A percentile compares a stretch with the other conserved stretches of the same genome.
phyloP scores from a whole-genome alignment of 768 basidiomycete species.

The Auriscalpium orientale region DNA sequence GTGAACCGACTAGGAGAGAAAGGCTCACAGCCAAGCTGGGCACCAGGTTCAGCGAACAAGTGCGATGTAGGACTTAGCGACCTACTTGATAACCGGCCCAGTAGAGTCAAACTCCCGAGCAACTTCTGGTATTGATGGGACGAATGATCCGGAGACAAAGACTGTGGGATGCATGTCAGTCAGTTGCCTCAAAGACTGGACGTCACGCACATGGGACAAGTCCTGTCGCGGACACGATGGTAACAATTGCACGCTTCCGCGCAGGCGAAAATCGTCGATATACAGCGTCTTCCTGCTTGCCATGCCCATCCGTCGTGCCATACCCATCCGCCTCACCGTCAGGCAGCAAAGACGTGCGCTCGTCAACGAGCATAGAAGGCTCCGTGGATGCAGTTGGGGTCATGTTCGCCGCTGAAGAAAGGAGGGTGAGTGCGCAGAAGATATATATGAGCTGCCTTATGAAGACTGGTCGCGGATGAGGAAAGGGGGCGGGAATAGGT shows the following conservation, averaged over 20 bases:
- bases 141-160: slow-evolving; percentile 60
- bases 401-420: too few species aligned
- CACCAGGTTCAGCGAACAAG: neutral
- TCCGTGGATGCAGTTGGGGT: too few species aligned
- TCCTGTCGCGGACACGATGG: slow-evolving; percentile 52
- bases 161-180: slow-evolving; percentile 30
- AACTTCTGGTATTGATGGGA: slow-evolving; percentile 70
- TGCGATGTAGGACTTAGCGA: neutral
- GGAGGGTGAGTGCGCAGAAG: too few species aligned
- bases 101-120: slow-evolving; percentile 56
- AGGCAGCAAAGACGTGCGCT: too few species aligned
- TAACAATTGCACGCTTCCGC: slow-evolving; percentile 48
- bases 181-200: neutral
- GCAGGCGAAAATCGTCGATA: too few species aligned
- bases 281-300: too few species aligned
- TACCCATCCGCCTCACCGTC: too few species aligned
- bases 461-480: too few species aligned
- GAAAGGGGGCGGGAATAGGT: too few species aligned
- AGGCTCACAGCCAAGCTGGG: slow-evolving; percentile 3
- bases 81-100: slow-evolving; percentile 48
- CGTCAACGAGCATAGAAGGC: too few species aligned
- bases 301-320: too few species aligned
- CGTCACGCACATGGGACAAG: slow-evolving; percentile 49
- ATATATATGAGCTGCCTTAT: too few species aligned
- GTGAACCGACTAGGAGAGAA: slow-evolving; percentile 1